Evolutionary conservation across 176 grass and related monocot species (phyloP), one percentile per base, ranked within the genome.

Genomic region (Ananas comosus): DNA sequence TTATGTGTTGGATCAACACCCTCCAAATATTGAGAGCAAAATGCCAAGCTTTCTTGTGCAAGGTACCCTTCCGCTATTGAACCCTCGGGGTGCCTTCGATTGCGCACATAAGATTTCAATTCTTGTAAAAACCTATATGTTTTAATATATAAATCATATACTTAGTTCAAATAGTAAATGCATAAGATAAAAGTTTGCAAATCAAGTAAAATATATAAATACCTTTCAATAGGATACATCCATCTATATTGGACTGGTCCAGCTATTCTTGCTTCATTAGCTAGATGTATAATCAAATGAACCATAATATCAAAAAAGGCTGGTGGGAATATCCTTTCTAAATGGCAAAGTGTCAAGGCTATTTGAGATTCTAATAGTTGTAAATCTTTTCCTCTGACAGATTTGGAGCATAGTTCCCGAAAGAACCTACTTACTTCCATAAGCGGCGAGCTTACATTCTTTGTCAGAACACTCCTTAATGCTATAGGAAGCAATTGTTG

Each of bases 141-240:
- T 23, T 23, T 23, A 23, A 23, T 23, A 23, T 23, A 23, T 23
- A 23, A 23, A 23, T 23, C 22, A 23, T 23, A 23, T 23, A 23
- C 22, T 23, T 23, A 23, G 22, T 23, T 23, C 22, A 23, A 23
- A 23, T 23, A 23, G 22, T 23, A 23, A 23, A 23, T 23, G 22
- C 22, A 23, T 23, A 23, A 23, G 22, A 23, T 23, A 23, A 23
- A 23, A 23, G 1, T 23, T 23, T 23, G 22, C 1, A 23, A 23
- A 23, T 23, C 22, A 23, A 23, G 22, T 0, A 27, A 27, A 27
- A 27, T 27, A 27, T 27, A 6, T 54, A 21, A 58, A 12, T 78
- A 78, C 75, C 75, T 80, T 7, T 73, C 77, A 9, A 25, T 27
- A 10, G 33, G 25, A 27, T 27, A 27, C 25, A 27, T 27, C 25